phyloP scores from a whole-genome alignment of 163 green algal species.

The Chlorella variabilis region DNA sequence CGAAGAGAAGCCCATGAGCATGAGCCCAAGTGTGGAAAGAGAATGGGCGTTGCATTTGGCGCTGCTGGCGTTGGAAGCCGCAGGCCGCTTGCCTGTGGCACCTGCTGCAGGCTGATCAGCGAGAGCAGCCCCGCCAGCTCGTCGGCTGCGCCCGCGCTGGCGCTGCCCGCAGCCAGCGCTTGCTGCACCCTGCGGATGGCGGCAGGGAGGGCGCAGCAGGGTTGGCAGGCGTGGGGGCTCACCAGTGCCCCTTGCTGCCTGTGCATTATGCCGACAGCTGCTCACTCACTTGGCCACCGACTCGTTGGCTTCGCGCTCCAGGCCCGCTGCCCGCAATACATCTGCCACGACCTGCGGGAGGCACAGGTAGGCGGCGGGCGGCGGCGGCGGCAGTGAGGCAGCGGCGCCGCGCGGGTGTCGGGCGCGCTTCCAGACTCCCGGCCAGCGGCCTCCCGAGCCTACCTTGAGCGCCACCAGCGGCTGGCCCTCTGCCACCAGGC shows the following conservation, averaged over 20 bases:
- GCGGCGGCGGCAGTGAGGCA: background rate
- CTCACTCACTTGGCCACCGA: background rate
- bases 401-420: background rate
- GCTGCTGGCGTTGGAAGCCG: background rate
- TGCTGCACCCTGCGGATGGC: slow-evolving; percentile 32
- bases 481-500: background rate
- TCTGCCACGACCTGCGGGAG: slow-evolving; percentile 4
- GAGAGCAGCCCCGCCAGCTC: slow-evolving; percentile 32
- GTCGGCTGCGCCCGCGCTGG: background rate
- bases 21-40: no score
- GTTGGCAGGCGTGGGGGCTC: background rate
- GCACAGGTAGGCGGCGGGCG: background rate
- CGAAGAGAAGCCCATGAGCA: no score
- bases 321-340: background rate
- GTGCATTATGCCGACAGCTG: no score
- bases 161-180: slow-evolving; percentile 21
- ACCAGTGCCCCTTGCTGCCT: no score
- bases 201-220: background rate
- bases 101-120: slow-evolving; percentile 14
- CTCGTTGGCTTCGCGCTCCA: slow-evolving; percentile 11
- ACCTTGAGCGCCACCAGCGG: slow-evolving; percentile 12
- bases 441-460: no score
- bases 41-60: no score
- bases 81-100: background rate
- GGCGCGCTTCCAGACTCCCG: background rate